phyloP scores from a whole-genome alignment of 345 rosid species.

The Zanthoxylum bungeanum region DNA sequence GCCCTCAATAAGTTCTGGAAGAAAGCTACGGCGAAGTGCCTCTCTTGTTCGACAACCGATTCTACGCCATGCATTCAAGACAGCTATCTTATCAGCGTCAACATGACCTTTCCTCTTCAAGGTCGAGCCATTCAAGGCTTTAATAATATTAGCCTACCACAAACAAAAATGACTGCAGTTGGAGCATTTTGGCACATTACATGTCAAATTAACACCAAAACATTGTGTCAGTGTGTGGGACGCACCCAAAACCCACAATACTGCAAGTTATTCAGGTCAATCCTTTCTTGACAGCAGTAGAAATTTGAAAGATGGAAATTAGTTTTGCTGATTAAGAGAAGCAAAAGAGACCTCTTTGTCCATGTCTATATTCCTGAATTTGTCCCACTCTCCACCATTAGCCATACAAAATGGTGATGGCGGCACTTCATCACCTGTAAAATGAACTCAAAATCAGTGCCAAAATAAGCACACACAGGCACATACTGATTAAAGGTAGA shows the following conservation, averaged over 20 bases:
- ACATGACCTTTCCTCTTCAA: conserved; percentile 48
- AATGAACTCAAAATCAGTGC: conserved; percentile 17
- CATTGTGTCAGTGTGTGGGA: neutral
- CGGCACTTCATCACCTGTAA: conserved; percentile 82
- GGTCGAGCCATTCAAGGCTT: conserved; percentile 36
- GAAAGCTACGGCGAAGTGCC: conserved; percentile 85
- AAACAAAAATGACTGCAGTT: conserved; percentile 16
- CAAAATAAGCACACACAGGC: neutral
- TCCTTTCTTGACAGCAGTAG: conserved; percentile 6
- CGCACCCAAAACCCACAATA: neutral
- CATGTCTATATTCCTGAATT: conserved; percentile 91
- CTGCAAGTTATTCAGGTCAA: neutral
- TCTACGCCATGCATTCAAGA: conserved; percentile 79
- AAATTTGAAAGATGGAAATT: conserved; percentile 10
- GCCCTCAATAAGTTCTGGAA: conserved; percentile 69
- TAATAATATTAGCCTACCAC: conserved; percentile 65
- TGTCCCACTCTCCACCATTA: conserved; percentile 83
- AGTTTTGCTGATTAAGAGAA: conserved; percentile 15
- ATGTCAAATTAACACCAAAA: neutral
- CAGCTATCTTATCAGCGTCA: conserved; percentile 66
- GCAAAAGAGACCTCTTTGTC: conserved; percentile 74
- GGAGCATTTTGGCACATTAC: conserved; percentile 10
- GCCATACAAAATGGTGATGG: conserved; percentile 79
- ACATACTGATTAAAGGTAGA: neutral
- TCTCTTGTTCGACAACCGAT: conserved; percentile 82